Percentiles rank a stretch among this genome's conserved stretches.
Evolutionary conservation across 1,139 yeast genomes (phyloP).

Genomic region (Sugiyamaella sp.): DNA sequence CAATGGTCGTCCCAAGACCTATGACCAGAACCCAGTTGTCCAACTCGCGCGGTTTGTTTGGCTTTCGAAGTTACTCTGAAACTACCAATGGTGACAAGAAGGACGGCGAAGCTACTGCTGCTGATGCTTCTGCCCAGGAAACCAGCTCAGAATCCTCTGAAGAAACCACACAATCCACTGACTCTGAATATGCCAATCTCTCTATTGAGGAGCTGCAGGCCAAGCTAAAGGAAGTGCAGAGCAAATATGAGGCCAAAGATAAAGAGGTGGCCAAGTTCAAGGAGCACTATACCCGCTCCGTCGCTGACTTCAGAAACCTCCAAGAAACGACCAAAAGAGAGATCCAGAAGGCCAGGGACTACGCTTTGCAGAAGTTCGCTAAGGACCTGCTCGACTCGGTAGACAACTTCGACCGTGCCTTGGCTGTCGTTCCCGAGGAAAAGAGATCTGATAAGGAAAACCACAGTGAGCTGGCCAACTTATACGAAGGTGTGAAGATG

Average conservation of each 20-base stretch:
- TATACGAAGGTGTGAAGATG: constrained; percentile 91
- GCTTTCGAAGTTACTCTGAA: constrained; percentile 11
- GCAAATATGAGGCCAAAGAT: constrained; percentile 65
- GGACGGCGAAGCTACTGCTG: background rate
- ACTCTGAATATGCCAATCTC: constrained; percentile 6
- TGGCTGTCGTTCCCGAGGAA: constrained; percentile 71
- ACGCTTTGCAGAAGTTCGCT: constrained; percentile 91
- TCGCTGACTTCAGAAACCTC: constrained; percentile 91
- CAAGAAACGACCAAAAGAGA: constrained; percentile 91
- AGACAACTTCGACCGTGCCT: constrained; percentile 89
- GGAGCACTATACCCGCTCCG: constrained; percentile 78
- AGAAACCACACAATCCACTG: background rate
- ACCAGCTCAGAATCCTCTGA: background rate
- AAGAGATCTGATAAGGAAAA: constrained; percentile 39
- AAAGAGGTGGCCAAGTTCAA: constrained; percentile 82
- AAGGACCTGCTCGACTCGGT: constrained; percentile 87
- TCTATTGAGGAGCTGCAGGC: constrained; percentile 14
- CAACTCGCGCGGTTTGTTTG: constrained; percentile 6
- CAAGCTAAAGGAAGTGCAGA: constrained; percentile 46
- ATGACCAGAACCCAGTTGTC: constrained; percentile 8
- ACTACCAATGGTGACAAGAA: constrained; percentile 1
- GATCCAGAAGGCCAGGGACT: constrained; percentile 83
- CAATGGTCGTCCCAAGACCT: constrained; percentile 3
- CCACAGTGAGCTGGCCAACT: constrained; percentile 63
- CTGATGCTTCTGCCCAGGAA: background rate